Evolutionary conservation across 208 protist species (phyloP).

Genomic region (Crithidia sp.): DNA sequence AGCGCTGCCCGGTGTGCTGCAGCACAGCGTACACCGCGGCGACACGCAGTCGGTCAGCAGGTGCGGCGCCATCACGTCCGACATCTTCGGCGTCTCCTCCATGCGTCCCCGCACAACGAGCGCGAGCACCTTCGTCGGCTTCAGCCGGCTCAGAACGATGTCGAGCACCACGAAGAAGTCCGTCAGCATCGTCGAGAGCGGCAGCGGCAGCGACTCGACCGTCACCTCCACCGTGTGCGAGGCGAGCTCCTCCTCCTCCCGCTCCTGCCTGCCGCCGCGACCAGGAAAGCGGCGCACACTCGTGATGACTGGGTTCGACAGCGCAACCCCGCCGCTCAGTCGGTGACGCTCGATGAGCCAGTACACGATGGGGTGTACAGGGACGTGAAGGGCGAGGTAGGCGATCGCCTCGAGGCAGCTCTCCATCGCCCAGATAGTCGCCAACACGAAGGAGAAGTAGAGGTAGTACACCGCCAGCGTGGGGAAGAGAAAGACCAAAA

Average conservation of each 20-base stretch:
- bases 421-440: constrained; percentile 59
- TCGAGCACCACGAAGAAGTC: constrained; percentile 74
- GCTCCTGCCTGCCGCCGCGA: constrained; percentile 6
- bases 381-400: constrained; percentile 69
- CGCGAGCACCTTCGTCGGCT: constrained; percentile 41
- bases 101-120: constrained; percentile 41
- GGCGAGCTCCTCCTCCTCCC: constrained; percentile 26
- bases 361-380: constrained; percentile 61
- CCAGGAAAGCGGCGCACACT: constrained; percentile 35
- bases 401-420: constrained; percentile 57
- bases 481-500: constrained; percentile 90
- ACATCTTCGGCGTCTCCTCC: constrained; percentile 35
- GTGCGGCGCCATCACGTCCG: constrained; percentile 63
- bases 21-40: constrained; percentile 54
- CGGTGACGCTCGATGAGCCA: constrained; percentile 41
- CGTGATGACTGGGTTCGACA: constrained; percentile 53
- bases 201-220: constrained; percentile 51
- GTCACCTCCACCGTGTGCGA: constrained; percentile 78
- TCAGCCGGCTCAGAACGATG: constrained; percentile 34
- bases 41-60: constrained; percentile 54
- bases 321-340: constrained; percentile 40
- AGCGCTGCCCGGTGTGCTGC: background rate
- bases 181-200: constrained; percentile 47
- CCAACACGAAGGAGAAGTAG: constrained; percentile 85
- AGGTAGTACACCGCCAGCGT: constrained; percentile 93